Evolutionary conservation across 352 stramenopile species (phyloP), one percentile per base, ranked within the genome.

Genomic region (Phytophthora lateralis): DNA sequence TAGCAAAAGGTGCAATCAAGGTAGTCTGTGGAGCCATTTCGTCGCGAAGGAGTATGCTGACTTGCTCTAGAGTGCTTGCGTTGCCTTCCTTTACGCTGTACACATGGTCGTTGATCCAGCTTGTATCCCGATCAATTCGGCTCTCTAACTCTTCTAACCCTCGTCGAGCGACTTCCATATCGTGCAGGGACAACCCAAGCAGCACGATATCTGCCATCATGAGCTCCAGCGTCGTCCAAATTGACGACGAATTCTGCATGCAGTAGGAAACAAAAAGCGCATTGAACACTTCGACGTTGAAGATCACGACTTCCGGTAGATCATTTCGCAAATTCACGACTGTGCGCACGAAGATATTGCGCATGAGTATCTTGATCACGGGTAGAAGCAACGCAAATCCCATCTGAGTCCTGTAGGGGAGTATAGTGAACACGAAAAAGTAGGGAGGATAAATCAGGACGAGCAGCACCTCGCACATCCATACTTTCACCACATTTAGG

Each of bases 201-300:
- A 64, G 24, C 11, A 46, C 12, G 14, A 57, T 7, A 42, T 72
- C 51, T 15, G 61, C 29, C 17, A 51, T 1, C 35, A 60, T 69
- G n/a, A 73, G 47, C 21, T 55, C 42, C 10, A 57, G n/a, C 7
- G 52, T 56, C 21, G 49, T 63, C 60, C 26, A 62, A 4, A 66
- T 11, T 6, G 60, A 66, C 2, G 59, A 54, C 8, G 55, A 59
- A 1, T 32, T 66, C 34, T 69, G 60, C 59, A 73, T 70, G 21
- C 59, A 66, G n/a, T 64, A 69, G 0, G 53, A 38, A 20, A 70
- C 42, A 26, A 69, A 73, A 3, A 73, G 44, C 20, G 65, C 53
- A 26, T 66, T 73, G 51, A 70, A 73, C 2, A 73, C 53, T 50
- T 68, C 63, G 6, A 56, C 53, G 41, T 57, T 62, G 15, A 64